A percentile compares a stretch with the other conserved stretches of the same genome.
Conservation (phyloP, 345 rosid genomes). For the Arabidopsis arenosa region DNA sequence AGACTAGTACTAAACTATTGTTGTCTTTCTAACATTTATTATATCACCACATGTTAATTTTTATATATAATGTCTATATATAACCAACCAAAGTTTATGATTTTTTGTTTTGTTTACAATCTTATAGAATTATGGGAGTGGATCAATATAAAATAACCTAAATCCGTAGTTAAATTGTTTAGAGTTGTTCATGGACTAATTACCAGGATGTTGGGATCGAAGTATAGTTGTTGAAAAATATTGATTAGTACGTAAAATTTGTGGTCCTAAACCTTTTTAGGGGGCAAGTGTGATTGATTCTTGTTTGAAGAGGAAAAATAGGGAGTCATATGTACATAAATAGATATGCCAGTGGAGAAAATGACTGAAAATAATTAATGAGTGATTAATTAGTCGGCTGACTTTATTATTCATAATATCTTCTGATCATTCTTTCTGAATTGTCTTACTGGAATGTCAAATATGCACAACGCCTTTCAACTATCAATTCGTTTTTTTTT, state of each 20-base stretch:
- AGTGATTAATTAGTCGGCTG: conserved; percentile 41
- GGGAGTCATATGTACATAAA: conserved; percentile 17
- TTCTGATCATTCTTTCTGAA: conserved; percentile 21
- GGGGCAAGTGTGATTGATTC: conserved; percentile 13
- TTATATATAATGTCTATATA: conserved; percentile 3
- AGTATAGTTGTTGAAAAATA: conserved; percentile 3
- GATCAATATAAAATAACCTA: background rate
- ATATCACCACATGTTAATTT: conserved; percentile 25
- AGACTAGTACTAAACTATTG: background rate
- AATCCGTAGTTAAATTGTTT: background rate
- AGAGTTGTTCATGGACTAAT: conserved; percentile 1
- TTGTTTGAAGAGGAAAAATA: background rate
- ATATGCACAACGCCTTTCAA: conserved; percentile 16
- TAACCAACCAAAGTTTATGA: background rate
- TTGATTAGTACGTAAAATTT: background rate
- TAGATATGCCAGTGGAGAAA: conserved; percentile 32
- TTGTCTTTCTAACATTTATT: conserved; percentile 32
- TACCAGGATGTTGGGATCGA: conserved; percentile 30
- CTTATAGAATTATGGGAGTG: background rate
- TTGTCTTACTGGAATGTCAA: background rate
- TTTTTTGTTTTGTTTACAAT: background rate
- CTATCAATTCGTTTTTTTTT: background rate
- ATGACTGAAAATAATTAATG: conserved; percentile 33
- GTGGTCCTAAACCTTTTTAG: background rate
- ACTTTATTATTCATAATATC: conserved; percentile 26